Base-by-base conservation (phyloP, 2,329 filamentous ascomycete species). In the Claviceps sp. region DNA sequence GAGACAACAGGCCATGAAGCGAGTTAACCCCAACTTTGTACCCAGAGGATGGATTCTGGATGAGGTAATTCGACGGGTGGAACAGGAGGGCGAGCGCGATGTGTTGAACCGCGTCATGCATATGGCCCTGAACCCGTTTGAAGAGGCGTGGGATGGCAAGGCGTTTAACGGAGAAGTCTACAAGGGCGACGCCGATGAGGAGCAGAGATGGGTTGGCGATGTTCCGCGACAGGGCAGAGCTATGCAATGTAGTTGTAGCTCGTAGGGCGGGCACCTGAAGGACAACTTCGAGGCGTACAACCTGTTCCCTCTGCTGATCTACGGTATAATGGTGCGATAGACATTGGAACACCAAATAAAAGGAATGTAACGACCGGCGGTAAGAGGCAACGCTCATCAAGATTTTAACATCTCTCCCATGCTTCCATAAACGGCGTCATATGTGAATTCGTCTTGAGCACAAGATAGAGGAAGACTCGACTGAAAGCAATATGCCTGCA, bases 231-330 rank as follows among this genome's bases (percentile, higher is more conserved):
- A 75, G 46, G 81, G 83, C 68, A 79, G 88, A 58, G 87, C 86
- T 38, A 82, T 95, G 79, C 91, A 96, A 72, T 97, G 93, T 67
- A 95, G 88, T 65, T 98, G 93, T 69, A 95, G 89, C 65, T 96
- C 91, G 24, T 95, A 73, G 8, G 6, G 55, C 22, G 39, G n/a
- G 11, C 19, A 16, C 6, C 39, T 50, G 13, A 41, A 26, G 26
- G 34, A 42, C 10, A 44, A 13, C 34, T 34, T n/a, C 5, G 6
- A 7, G 44, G 44, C n/a, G 16, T 1, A 46, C 43, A 26, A 3
- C 13, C 3, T 47, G 30, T 11, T 34, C 10, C 10, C 3, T 11
- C 30, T 34, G 30, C 10, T 34, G 30, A 34, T 34, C 30, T 11
- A 34, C 30, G 30, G 10, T 34, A 11, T 11, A 34, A 34, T 0